These are phyloP conservation scores for Cryptosporidium viatorum DNA, from an alignment of 169 alveolate genomes.

Conservation along the genomic window DNA sequence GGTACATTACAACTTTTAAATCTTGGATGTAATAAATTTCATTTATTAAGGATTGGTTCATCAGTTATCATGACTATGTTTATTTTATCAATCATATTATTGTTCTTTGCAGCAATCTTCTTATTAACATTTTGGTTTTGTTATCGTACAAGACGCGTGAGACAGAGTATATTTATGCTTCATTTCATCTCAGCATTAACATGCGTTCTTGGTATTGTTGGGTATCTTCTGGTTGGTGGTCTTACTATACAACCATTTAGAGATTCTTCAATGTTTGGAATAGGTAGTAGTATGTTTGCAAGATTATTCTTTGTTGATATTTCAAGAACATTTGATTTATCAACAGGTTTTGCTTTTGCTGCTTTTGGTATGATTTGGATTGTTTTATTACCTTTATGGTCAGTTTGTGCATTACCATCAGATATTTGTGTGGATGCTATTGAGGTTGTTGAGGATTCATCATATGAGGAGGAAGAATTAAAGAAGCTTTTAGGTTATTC, in stretches of 20 bases:
- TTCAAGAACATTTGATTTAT: conserved; percentile 62
- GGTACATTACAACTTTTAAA: conserved; percentile 54
- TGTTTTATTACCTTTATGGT: conserved; percentile 61
- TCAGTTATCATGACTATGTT: conserved; percentile 62
- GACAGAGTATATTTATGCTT: conserved; percentile 72
- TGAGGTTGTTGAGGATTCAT: conserved; percentile 29
- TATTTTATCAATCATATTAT: conserved; percentile 30
- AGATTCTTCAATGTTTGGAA: conserved; percentile 73
- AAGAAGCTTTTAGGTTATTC: conserved; percentile 36
- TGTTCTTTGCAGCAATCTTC: conserved; percentile 70
- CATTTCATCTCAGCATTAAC: conserved; percentile 64
- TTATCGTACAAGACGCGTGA: conserved; percentile 71
- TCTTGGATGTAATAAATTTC: conserved; percentile 72
- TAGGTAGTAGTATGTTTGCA: conserved; percentile 69
- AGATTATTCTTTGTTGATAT: conserved; percentile 69
- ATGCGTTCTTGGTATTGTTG: conserved; percentile 67
- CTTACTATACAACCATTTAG: conserved; percentile 66
- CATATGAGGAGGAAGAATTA: conserved; percentile 41
- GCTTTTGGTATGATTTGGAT: conserved; percentile 76
- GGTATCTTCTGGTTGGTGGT: conserved; percentile 72
- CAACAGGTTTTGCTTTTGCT: conserved; percentile 76
- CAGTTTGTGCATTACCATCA: conserved; percentile 73
- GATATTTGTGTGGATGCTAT: conserved; percentile 59
- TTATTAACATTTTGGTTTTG: conserved; percentile 69
- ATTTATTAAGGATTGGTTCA: conserved; percentile 51